Evolutionary conservation across 2,329 filamentous ascomycete species (phyloP), one percentile per base, ranked within the genome.

Genomic region (Trichophyton equinum): DNA sequence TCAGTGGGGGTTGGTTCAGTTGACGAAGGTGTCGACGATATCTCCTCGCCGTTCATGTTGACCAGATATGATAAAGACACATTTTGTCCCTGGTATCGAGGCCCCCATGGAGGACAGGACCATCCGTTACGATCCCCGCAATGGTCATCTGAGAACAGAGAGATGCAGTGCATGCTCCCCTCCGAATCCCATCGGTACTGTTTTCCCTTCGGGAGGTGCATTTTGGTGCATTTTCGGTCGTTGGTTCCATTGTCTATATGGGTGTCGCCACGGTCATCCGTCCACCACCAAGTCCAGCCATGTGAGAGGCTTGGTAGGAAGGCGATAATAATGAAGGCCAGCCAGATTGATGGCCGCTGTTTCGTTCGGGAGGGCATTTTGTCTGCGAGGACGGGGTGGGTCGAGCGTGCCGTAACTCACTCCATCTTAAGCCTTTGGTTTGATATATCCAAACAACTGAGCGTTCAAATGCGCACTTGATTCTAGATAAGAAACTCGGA

Each of bases 141-240:
- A 33, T 58, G 27, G 27, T 61, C 55, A 40, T 62, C 61, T 11
- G 59, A 25, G 27, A 62, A 62, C 20, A 58, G 8, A 6, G 57
- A 44, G 30, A 62, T 33, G 53, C 61, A 62, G 11, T 47, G 40
- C 18, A 33, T 33, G 36, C 20, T 58, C 15, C 22, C 40, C n/a
- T 62, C 53, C 3, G 61, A 59, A 55, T 58, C 61, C 59, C 59
- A 62, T 51, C 58, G 60, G 44, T 62, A 62, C 30, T 62, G 42
- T 40, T 22, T 61, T 25, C 61, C 61, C 33, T 61, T 53, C 2
- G 38, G n/a, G 51, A 62, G 38, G 13, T 58, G 13, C 40, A 62
- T 62, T 9, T 57, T 53, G 1, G 58, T 58, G 20, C 61, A 62
- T 30, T 36, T 38, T 46, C 55, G 18, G 8, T 53, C 25, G 9